Evolutionary conservation across 495 filamentous ascomycete species (phyloP), one percentile per base, ranked within the genome.

Genomic region (Parathielavia hyrcaniae): DNA sequence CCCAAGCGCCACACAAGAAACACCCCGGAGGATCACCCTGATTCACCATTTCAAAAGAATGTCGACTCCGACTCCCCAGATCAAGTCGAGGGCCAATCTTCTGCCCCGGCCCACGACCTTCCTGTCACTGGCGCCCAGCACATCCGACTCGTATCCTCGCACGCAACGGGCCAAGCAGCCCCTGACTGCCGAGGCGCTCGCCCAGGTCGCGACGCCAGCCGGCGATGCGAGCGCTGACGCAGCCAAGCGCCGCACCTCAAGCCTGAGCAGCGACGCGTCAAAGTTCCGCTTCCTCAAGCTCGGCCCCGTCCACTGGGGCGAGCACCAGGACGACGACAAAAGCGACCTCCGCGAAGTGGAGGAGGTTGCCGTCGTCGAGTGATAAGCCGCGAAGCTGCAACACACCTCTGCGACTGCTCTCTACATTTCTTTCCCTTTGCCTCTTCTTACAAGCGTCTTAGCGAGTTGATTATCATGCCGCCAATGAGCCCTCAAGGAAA

Each of bases 271-370:
- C 56, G 63, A 71, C 46, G 65, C 63, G n/a, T 64, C 62, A 58
- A 69, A 67, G 59, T 47, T 65, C 40, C 73, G 75, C 53, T 75
- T 77, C 74, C 72, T 79, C 46, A 75, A 74, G 64, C 74, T 79
- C 50, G 72, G 72, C n/a, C 75, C 75, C 32, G 75, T 78, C 61
- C 73, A 77, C 70, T 78, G 67, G 62, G 75, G 75, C 56, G 74
- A 77, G 69, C 74, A 76, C 67, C 69, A 63, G 39, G 73, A 68
- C 53, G 72, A 69, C 52, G 61, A 68, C 72, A 73, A 73, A 65
- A 68, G 63, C 19, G 76, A 79, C 66, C 77, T 65, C 62, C 66
- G 71, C 61, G 75, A 77, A 64, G 71, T 74, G n/a, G n/a, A n/a
- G n/a, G n/a, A n/a, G n/a, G n/a, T n/a, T n/a, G n/a, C n/a, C 34